Evolutionary conservation across 345 rosid species (phyloP), one percentile per base, ranked within the genome.

Genomic region (Raphanus sativus): DNA sequence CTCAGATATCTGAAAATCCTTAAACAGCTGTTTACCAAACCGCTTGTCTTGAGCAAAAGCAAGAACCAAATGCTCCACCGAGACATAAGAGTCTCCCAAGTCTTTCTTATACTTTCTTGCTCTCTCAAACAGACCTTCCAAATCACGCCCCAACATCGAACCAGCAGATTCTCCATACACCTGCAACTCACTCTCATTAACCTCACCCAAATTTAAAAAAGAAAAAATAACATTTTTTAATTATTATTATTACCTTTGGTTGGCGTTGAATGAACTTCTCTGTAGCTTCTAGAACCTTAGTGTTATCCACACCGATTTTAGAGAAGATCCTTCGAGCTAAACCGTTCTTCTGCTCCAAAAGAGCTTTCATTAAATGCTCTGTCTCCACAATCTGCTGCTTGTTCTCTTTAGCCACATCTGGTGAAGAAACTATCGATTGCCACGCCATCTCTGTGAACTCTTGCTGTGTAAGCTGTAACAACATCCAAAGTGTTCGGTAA

Each of bases 341-440:
- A 34, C 99, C 99, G 83, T 93, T 96, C 91, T 96, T 96, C 82
- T 96, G 99, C 82, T 96, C 98, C 81, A 96, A 75, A 1, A 96
- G 84, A 34, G 97, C 89, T 86, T 89, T 93, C 98, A 96, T 87
- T 75, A 96, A 74, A 82, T 96, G 99, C 77, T 96, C 98, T 0
- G 99, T 96, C 88, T 96, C 99, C 74, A 96, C 97, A 56, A 93
- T 96, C 85, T 93, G 99, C 71, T 96, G 98, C 86, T 93, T 96
- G 70, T 93, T 91, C 81, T 90, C 97, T 32, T 89, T 96, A 0
- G 99, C 99, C 15, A 96, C 92, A 66, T 96, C 98, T 3, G 95
- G 98, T 0, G 95, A 96, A 0, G 93, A 93, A 68, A 96, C 97
- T 77, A 96, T 87, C 17, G 89, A 95, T 87, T 96, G 99, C 99